A percentile compares a stretch with the other conserved stretches of the same genome.
Evolutionary conservation across 371 early-diverging fungal genomes (phyloP).

Genomic region (Mucor velutinosus): DNA sequence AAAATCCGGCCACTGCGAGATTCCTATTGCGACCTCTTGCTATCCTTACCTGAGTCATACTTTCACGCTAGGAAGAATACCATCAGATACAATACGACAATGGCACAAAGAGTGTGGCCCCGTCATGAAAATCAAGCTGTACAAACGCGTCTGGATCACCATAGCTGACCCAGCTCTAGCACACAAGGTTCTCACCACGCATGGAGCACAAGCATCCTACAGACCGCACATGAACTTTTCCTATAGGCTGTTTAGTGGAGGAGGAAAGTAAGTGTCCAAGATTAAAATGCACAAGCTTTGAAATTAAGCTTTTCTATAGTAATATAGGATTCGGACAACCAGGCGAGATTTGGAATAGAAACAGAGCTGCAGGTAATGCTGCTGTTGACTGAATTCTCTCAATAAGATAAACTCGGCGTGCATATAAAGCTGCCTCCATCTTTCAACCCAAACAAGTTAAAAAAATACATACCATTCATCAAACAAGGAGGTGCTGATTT

Average conservation of each 20-base stretch:
- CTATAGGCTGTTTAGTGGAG: background rate
- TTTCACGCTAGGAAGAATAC: constrained; percentile 6
- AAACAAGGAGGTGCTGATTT: background rate
- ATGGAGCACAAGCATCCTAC: constrained; percentile 8
- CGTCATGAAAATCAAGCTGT: constrained; percentile 14
- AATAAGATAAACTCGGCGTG: background rate
- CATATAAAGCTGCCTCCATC: background rate
- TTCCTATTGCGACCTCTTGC: constrained; percentile 5
- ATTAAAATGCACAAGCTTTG: background rate
- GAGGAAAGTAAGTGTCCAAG: constrained; percentile 1
- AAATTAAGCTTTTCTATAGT: background rate
- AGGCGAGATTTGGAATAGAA: background rate
- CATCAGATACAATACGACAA: constrained; percentile 1
- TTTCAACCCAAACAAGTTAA: background rate
- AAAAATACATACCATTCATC: background rate
- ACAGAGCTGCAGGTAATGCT: constrained; percentile 1
- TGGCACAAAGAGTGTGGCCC: constrained; percentile 23
- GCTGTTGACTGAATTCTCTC: background rate
- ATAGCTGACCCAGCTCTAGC: constrained; percentile 15
- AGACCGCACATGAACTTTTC: constrained; percentile 3
- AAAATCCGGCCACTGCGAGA: background rate
- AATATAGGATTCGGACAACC: constrained; percentile 1
- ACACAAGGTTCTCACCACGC: constrained; percentile 14
- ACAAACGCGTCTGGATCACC: constrained; percentile 13
- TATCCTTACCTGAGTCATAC: constrained; percentile 17